These are phyloP conservation scores for Populus hybrid DNA, from an alignment of 441 rosid species.

Conservation along the genomic window DNA sequence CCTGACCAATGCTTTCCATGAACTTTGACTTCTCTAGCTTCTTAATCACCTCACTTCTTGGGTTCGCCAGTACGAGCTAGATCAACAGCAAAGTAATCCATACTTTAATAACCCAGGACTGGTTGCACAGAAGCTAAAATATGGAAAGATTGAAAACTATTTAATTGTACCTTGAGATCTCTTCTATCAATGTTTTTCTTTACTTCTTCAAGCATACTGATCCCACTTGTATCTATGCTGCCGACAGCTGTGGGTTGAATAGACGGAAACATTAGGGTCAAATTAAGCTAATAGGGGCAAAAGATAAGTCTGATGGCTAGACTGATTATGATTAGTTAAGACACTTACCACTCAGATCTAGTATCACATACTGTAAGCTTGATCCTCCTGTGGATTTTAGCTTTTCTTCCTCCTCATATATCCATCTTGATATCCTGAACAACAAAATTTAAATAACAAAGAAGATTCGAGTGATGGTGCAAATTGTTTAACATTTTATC, in stretches of 20 bases:
- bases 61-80: conserved; percentile 83
- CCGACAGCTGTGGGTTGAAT: conserved; percentile 58
- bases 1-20: conserved; percentile 59
- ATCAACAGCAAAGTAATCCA: not conserved
- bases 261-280: not conserved
- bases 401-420: conserved; percentile 79
- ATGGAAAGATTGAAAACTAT: not conserved
- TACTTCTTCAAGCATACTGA: conserved; percentile 79
- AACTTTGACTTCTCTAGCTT: conserved; percentile 73
- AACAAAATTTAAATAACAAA: not conserved
- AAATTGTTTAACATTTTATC: not conserved
- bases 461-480: not conserved
- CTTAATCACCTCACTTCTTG: conserved; percentile 89
- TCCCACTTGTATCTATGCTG: conserved; percentile 92
- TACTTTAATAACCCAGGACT: not conserved
- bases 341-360: conserved; percentile 64
- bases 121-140: not conserved
- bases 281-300: not conserved
- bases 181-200: conserved; percentile 62
- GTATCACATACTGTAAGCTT: conserved; percentile 62
- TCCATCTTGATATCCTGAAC: conserved; percentile 75
- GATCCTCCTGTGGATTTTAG: conserved; percentile 46
- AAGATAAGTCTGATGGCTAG: not conserved
- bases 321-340: not conserved
- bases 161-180: conserved; percentile 52